A percentile compares a stretch with the other conserved stretches of the same genome.
phyloP scores from a whole-genome alignment of 2,329 filamentous ascomycete species.

The Akanthomyces dipterigenus region DNA sequence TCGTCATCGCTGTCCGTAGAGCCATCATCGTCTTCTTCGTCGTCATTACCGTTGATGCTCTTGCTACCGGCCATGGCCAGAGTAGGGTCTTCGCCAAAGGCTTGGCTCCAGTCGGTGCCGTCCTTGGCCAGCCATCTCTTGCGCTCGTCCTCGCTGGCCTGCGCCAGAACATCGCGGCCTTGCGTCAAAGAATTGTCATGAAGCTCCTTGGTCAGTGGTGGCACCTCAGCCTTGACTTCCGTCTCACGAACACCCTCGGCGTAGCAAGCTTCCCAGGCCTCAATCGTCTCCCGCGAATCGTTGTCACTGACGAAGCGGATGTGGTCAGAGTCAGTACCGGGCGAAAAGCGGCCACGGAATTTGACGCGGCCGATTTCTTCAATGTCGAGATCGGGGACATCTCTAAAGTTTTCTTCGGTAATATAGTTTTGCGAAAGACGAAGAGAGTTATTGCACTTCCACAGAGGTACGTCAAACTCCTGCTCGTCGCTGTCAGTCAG shows the following conservation, averaged over 20 bases:
- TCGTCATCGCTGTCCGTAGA: slow-evolving; percentile 27
- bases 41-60: slow-evolving; percentile 26
- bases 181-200: slow-evolving; percentile 77
- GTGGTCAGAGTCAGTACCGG: slow-evolving; percentile 83
- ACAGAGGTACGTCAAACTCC: slow-evolving; percentile 83
- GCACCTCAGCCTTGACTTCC: slow-evolving; percentile 66
- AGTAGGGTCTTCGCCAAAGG: slow-evolving; percentile 72
- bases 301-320: slow-evolving; percentile 79
- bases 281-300: slow-evolving; percentile 84
- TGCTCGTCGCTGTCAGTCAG: slow-evolving; percentile 72
- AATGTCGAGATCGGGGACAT: slow-evolving; percentile 68
- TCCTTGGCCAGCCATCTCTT: slow-evolving; percentile 71
- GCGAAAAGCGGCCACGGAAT: slow-evolving; percentile 78
- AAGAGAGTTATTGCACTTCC: slow-evolving; percentile 68
- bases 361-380: slow-evolving; percentile 74
- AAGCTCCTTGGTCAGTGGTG: slow-evolving; percentile 62
- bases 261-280: slow-evolving; percentile 88
- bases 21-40: slow-evolving; percentile 29
- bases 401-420: slow-evolving; percentile 65
- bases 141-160: slow-evolving; percentile 65
- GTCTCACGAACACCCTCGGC: slow-evolving; percentile 75
- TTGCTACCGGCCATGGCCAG: slow-evolving; percentile 32
- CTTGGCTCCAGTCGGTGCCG: slow-evolving; percentile 79
- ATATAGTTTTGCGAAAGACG: slow-evolving; percentile 89
- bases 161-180: slow-evolving; percentile 72